Conservation (phyloP, 495 filamentous ascomycete species). For the Trichoderma virens region DNA sequence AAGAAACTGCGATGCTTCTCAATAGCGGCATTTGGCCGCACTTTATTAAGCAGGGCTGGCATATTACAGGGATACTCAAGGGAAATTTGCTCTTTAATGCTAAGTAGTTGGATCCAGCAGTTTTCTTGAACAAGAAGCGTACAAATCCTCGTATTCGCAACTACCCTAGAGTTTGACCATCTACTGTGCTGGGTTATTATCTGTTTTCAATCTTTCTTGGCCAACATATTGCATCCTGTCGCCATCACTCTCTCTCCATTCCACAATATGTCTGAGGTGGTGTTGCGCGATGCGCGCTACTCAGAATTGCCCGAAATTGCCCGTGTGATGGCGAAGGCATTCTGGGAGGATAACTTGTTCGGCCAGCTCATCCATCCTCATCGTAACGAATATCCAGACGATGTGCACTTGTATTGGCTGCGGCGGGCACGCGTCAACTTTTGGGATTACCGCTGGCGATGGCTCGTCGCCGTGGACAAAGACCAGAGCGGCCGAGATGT, state of each 20-base stretch:
- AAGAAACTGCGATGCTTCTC: too few species aligned
- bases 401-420: background rate
- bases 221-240: background rate
- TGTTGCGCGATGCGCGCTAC: background rate
- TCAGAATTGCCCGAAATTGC: background rate
- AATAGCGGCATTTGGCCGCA: too few species aligned
- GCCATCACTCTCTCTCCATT: background rate
- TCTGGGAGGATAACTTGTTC: background rate
- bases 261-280: background rate
- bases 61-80: too few species aligned
- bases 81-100: too few species aligned
- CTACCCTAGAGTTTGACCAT: too few species aligned
- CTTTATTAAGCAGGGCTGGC: too few species aligned
- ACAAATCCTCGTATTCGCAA: too few species aligned
- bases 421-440: background rate
- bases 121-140: too few species aligned
- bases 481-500: background rate
- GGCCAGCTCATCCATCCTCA: background rate
- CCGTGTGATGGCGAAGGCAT: background rate
- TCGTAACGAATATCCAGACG: background rate
- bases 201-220: background rate
- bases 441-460: background rate
- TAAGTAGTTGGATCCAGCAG: too few species aligned
- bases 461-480: background rate
- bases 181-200: too few species aligned